Percentiles rank a stretch among this genome's conserved stretches.
Conservation (phyloP, 306 rosid species). For the Coriaria nepalensis region DNA sequence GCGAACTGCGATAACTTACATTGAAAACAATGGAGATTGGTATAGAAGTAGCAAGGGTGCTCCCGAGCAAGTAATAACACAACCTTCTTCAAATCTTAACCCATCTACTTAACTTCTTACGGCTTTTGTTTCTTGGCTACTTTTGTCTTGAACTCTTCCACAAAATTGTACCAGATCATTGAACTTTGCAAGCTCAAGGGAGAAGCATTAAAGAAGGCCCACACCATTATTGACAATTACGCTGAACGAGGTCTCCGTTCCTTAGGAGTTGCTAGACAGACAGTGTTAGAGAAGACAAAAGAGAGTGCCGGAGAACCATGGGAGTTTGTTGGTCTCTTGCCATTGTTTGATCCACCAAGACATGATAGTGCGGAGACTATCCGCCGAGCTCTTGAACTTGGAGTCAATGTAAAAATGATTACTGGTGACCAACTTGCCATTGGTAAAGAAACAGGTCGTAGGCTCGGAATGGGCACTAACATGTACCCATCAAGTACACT, state of each 20-base stretch:
- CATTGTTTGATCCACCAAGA: constrained; percentile 94
- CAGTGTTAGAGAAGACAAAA: constrained; percentile 53
- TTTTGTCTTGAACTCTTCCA: not conserved
- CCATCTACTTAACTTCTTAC: no score
- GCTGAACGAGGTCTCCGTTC: constrained; percentile 78
- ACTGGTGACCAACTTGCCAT: constrained; percentile 95
- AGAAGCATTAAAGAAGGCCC: constrained; percentile 43
- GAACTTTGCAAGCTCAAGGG: constrained; percentile 60
- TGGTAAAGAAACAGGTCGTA: constrained; percentile 81
- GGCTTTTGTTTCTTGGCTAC: no score
- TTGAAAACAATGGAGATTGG: constrained; percentile 46
- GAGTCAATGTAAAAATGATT: constrained; percentile 91
- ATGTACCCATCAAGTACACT: constrained; percentile 86
- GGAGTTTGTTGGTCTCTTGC: constrained; percentile 72
- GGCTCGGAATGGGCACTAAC: constrained; percentile 95
- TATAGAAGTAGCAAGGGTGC: constrained; percentile 85
- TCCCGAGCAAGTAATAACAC: constrained; percentile 61
- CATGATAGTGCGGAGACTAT: constrained; percentile 95
- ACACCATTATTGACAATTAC: constrained; percentile 36
- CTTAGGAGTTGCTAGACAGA: constrained; percentile 62
- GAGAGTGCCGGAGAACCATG: constrained; percentile 62
- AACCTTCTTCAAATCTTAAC: constrained; percentile 7
- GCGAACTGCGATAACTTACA: constrained; percentile 81
- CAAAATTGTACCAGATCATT: constrained; percentile 35
- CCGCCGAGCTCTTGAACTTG: constrained; percentile 74